Conservation (phyloP, 192 early-diverging fungal species). For the Radiomyces spectabilis region DNA sequence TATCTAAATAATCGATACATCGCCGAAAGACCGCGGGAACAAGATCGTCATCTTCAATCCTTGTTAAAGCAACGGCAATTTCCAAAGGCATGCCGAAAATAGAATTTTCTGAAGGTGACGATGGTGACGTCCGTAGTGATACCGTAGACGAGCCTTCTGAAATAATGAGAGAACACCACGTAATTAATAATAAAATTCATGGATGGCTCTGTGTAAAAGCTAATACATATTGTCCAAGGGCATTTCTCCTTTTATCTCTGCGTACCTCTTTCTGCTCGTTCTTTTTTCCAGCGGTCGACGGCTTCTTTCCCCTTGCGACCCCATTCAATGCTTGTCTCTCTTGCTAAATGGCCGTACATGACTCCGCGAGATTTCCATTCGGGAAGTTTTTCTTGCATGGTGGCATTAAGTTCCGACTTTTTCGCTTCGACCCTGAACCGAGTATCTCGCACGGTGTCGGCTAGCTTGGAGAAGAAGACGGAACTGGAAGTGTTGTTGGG, state of each 20-base stretch:
- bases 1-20: conserved; percentile 29
- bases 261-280: neutral
- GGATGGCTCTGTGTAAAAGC: too few relatives aligned
- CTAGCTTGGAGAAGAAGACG: neutral
- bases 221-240: too few relatives aligned
- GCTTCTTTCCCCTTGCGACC: conserved; percentile 24
- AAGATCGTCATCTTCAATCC: conserved; percentile 10
- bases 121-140: too few relatives aligned
- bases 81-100: conserved; percentile 25
- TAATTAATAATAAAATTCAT: too few relatives aligned
- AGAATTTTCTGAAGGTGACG: conserved; percentile 2
- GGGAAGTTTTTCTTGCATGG: conserved; percentile 23
- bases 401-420: conserved; percentile 21
- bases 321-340: conserved; percentile 31
- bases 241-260: too few relatives aligned
- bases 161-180: neutral
- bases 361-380: conserved; percentile 26
- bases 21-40: conserved; percentile 22
- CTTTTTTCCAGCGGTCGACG: conserved; percentile 28
- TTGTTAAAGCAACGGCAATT: conserved; percentile 18
- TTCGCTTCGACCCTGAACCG: conserved; percentile 18
- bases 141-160: neutral
- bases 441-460: conserved; percentile 15
- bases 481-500: neutral
- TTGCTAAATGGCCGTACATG: conserved; percentile 22